Base-by-base conservation (phyloP, 805 yeast species). In the Schwanniomyces sp. region DNA sequence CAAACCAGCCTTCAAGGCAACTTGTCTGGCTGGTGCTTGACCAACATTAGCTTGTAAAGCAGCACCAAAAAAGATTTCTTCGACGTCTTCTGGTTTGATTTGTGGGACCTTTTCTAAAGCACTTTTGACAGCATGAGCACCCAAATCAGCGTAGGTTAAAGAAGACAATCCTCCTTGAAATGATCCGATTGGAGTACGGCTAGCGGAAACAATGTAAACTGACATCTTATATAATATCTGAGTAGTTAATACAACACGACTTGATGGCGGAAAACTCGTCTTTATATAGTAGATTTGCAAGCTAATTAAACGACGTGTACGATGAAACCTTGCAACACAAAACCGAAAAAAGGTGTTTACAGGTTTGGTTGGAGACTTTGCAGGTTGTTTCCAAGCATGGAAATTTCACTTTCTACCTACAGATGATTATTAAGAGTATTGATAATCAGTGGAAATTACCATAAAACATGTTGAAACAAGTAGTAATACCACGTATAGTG, bases 11-110 rank as follows among this genome's bases (percentile, higher is more conserved):
- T 84, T 86, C 55, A 92, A 63, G 12, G 96, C 97, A 48, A 92
- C 98, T 74, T 92, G 99, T 73, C 98, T 86, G 30, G 99, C 99
- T 39, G 99, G 98, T 49, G 92, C 91, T 74, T 92, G 99, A 52
- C 99, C 98, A 51, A 88, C 85, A 61, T 89, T 89, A 53, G 97
- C 98, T 62, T 88, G 88, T 62, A 90, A 71, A 43, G 91, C 99
- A 62, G 90, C 88, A 62, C 99, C 99, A 66, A 91, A 91, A 62
- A 87, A 79, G 64, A 92, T 84, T 70, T 92, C 98, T 54, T 91
- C 96, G 47, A 88, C 94, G 54, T 79, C 84, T 38, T 79, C 78
- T 41, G 95, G 83, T 57, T 86, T 78, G 70, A 91, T 79, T 66
- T 84, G 81, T 47, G 96, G 96, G 39, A 88, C 91, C 61, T 87